Base-by-base conservation (phyloP, 1,284 basidiomycete genomes). In the Moniliophthora roreri region DNA sequence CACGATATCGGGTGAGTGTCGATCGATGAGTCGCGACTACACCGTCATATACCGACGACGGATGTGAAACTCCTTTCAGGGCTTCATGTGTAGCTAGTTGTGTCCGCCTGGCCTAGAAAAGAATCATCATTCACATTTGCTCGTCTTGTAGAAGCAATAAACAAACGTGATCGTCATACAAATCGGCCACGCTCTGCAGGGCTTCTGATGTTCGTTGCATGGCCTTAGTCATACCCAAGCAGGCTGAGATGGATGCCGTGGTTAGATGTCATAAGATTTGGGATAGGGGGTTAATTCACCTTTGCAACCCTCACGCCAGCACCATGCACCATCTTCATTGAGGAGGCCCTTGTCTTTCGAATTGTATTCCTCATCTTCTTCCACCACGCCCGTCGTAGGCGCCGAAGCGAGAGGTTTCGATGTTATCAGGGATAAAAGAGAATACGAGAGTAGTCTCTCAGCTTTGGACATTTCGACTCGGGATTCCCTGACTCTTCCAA, bases 261-360 rank as follows among this genome's bases (percentile, higher is more conserved):
- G 52, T 44, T 34, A 46, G 40, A 39, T 24, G 18, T 52, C 26
- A 51, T 20, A 20, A 35, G 2, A 7, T 41, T 26, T 18, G 45
- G 39, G 20, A 50, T 18, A 52, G 26, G 15, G n/a, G 15, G 24
- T 15, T 4, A 24, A 15, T 44, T 18, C 50, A 88, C 88, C 82
- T 67, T 78, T 69, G 65, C 87, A 92, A 2, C 76, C 77, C 54
- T 93, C 89, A 18, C 84, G 75, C 91, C 91, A 95, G 66, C 91
- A 93, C 89, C 92, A 91, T 1, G 88, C 91, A 1, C 88, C 85
- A 18, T 89, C 80, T 11, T 78, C 76, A 62, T 93, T 93, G 54
- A 84, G 66, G 36, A 85, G 63, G 1, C 87, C 86, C 52, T 76
- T 81, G 24, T 59, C 61, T 48, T 73, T 72, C 16, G 66, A 66